Conservation (phyloP, 768 basidiomycete species). For the Vararia minispora region DNA sequence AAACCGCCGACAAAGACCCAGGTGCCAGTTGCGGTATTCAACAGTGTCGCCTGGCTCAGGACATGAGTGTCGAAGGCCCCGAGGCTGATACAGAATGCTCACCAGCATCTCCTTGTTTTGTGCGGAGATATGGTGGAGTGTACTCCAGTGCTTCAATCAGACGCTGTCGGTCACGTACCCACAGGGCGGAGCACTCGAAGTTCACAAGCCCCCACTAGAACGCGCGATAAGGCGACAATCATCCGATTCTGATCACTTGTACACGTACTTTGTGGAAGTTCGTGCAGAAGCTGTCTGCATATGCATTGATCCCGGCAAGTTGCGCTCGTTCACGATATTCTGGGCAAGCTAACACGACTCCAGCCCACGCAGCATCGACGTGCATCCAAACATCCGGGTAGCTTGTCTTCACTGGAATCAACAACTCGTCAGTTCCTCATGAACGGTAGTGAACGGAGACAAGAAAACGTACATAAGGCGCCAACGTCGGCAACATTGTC, state of each 20-base stretch:
- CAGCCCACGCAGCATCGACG: slow-evolving; percentile 89
- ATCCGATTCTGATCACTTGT: too few species aligned
- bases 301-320: slow-evolving; percentile 60
- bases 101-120: slow-evolving; percentile 68
- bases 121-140: slow-evolving; percentile 72
- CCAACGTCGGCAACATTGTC: slow-evolving; percentile 71
- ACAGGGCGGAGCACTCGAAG: slow-evolving; percentile 70
- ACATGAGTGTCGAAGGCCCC: too few species aligned
- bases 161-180: slow-evolving; percentile 62
- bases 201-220: slow-evolving; percentile 90
- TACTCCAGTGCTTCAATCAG: slow-evolving; percentile 75
- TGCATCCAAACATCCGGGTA: slow-evolving; percentile 70
- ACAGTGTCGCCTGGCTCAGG: slow-evolving; percentile 64
- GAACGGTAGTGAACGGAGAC: background rate
- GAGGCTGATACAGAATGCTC: too few species aligned
- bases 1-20: slow-evolving; percentile 73
- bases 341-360: slow-evolving; percentile 67
- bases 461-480: slow-evolving; percentile 42
- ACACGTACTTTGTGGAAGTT: slow-evolving; percentile 82
- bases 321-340: slow-evolving; percentile 53
- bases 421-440: too few species aligned
- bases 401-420: slow-evolving; percentile 23
- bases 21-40: slow-evolving; percentile 84
- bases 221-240: background rate
- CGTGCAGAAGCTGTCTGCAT: slow-evolving; percentile 70